phyloP scores from a whole-genome alignment of 768 basidiomycete genomes.

The Kwoniella europaea region DNA sequence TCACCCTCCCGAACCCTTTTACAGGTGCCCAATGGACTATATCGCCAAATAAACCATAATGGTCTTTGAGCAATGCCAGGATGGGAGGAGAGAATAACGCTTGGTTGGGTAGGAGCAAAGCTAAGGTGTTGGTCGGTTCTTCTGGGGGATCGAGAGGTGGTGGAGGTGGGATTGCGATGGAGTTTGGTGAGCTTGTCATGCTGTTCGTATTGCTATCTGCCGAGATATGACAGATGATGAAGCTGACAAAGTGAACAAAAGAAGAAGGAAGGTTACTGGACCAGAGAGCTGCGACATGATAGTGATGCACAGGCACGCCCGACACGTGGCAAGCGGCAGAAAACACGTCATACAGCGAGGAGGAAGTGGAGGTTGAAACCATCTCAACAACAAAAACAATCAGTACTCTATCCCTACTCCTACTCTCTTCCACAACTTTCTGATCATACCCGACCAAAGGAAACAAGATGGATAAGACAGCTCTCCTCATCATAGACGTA shows the following conservation, averaged over 20 bases:
- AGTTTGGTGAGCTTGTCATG: neutral
- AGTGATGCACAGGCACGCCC: neutral
- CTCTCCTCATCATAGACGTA: conserved; percentile 75
- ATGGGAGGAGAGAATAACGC: conserved; percentile 76
- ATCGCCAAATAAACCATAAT: conserved; percentile 77
- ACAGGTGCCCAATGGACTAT: conserved; percentile 92
- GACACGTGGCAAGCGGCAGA: neutral
- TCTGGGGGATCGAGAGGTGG: conserved; percentile 13
- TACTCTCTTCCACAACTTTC: neutral
- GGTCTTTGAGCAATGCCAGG: conserved; percentile 68
- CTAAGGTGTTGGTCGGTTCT: conserved; percentile 75
- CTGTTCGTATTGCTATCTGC: too few species aligned
- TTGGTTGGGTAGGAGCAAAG: conserved; percentile 76
- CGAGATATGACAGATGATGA: neutral
- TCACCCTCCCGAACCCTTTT: conserved; percentile 76
- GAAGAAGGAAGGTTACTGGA: neutral
- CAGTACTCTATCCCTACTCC: too few species aligned
- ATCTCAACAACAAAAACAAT: neutral
- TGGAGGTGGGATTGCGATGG: conserved; percentile 22
- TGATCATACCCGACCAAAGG: neutral
- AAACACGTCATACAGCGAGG: neutral
- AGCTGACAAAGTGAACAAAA: neutral
- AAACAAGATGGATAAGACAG: conserved; percentile 55
- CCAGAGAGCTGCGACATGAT: neutral
- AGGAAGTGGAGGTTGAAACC: neutral